Percentiles rank a stretch among this genome's conserved stretches.
phyloP scores from a whole-genome alignment of 495 filamentous ascomycete genomes.

The Podospora tetraspora region DNA sequence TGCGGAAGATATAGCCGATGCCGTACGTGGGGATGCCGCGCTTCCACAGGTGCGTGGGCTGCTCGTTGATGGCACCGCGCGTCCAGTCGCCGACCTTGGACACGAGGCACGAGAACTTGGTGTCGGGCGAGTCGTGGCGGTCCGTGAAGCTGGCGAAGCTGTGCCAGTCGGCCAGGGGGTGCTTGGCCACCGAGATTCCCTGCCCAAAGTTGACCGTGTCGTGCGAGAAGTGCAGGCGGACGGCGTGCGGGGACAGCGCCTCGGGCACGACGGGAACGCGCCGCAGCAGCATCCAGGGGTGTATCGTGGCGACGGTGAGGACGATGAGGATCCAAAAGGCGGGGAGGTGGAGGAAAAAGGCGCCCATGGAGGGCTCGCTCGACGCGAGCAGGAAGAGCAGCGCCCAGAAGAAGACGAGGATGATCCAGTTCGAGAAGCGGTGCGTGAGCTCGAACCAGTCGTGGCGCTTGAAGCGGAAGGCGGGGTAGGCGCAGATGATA shows the following conservation, averaged over 20 bases:
- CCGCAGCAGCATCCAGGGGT: conserved; percentile 64
- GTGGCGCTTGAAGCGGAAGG: conserved; percentile 49
- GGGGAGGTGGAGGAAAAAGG: conserved; percentile 49
- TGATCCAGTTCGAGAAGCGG: conserved; percentile 60
- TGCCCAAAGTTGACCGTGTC: conserved; percentile 45
- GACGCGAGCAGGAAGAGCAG: conserved; percentile 52
- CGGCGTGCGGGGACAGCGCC: conserved; percentile 61
- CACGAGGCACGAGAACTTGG: conserved; percentile 54
- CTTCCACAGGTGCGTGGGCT: conserved; percentile 50
- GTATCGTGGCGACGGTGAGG: conserved; percentile 54
- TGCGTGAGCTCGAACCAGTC: conserved; percentile 62
- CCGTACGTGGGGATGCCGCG: conserved; percentile 51
- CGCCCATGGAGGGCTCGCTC: conserved; percentile 28
- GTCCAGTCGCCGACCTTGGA: conserved; percentile 72
- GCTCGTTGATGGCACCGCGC: conserved; percentile 44
- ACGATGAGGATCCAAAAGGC: conserved; percentile 64
- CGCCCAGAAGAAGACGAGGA: conserved; percentile 56
- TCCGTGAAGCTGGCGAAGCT: conserved; percentile 71
- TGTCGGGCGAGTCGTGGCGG: conserved; percentile 28
- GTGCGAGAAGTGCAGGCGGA: conserved; percentile 63
- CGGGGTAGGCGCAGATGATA: conserved; percentile 45
- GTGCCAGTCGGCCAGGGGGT: conserved; percentile 70
- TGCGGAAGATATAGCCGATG: conserved; percentile 56
- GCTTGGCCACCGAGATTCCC: conserved; percentile 46
- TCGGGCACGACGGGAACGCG: conserved; percentile 56